Evolutionary conservation across 2,329 filamentous ascomycete species (phyloP).

Genomic region (Colletotrichum sp.): DNA sequence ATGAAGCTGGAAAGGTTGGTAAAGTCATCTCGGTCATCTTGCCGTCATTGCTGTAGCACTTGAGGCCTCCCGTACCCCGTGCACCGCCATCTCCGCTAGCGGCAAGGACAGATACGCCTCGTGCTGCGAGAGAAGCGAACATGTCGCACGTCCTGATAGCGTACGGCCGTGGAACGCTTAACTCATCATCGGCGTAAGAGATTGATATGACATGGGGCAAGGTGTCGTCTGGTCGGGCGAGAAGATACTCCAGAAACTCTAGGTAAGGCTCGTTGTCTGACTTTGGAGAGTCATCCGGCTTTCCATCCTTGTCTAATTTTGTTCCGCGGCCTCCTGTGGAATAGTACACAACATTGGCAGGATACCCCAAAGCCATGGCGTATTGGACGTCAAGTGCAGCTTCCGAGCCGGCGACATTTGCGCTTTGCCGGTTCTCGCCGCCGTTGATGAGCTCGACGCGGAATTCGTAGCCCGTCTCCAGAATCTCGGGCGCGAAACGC

Average conservation of each 20-base stretch:
- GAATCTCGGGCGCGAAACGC: slow-evolving; percentile 38
- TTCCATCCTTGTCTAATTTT: slow-evolving; percentile 44
- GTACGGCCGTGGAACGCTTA: slow-evolving; percentile 56
- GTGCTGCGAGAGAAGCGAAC: slow-evolving; percentile 57
- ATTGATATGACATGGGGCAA: slow-evolving; percentile 63
- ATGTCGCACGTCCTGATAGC: slow-evolving; percentile 57
- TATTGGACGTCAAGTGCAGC: slow-evolving; percentile 56
- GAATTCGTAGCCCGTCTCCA: slow-evolving; percentile 42
- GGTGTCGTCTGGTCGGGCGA: slow-evolving; percentile 45
- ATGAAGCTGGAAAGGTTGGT: slow-evolving; percentile 69
- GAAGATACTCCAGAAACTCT: slow-evolving; percentile 56
- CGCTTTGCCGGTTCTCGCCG: slow-evolving; percentile 47
- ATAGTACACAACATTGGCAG: slow-evolving; percentile 49
- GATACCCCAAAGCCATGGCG: slow-evolving; percentile 49
- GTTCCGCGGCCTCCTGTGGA: slow-evolving; percentile 48
- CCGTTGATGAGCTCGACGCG: slow-evolving; percentile 45
- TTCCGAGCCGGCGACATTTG: slow-evolving; percentile 43
- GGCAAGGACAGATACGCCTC: slow-evolving; percentile 57
- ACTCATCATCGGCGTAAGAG: slow-evolving; percentile 65
- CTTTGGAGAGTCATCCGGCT: slow-evolving; percentile 30
- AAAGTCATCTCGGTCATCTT: slow-evolving; percentile 59
- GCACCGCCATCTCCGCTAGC: slow-evolving; percentile 58
- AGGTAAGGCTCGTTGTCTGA: slow-evolving; percentile 63
- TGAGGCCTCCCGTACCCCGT: slow-evolving; percentile 48
- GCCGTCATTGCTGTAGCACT: slow-evolving; percentile 65